Evolutionary conservation across 352 stramenopile genomes (phyloP), one percentile per base, ranked within the genome.

Genomic region (Peronospora belbahrii): DNA sequence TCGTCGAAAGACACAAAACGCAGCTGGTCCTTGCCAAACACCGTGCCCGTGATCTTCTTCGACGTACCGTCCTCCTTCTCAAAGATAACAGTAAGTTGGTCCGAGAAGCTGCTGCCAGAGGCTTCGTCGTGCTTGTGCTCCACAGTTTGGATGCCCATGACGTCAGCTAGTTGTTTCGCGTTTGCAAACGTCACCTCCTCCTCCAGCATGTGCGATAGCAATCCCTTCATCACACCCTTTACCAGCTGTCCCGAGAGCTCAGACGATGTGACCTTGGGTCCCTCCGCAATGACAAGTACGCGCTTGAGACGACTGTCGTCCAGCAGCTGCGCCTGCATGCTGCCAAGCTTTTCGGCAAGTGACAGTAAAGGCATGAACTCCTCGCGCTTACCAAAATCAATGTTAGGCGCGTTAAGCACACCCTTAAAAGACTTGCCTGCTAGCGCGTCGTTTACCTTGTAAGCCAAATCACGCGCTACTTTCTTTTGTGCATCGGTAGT

Each of bases 361-460:
- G 74, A 88, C 3, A 96, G 54, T 50, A 94, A 92, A 24, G 85
- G 77, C 49, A 85, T 53, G 38, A 90, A 81, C 62, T 95, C 71
- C 25, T 81, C 69, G 19, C 80, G 67, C 39, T 70, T 68, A 17
- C 70, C 71, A 45, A 95, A 92, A 49, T 96, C 88, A 25, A 97
- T 93, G 53, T 91, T 89, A 0, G 95, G 92, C 40, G 96, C 96
- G 63, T 98, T 98, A 31, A 98, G 82, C 52, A 94, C 90, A 48
- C 96, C 95, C 30, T 70, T 71, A 58, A 97, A 97, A 2, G 74
- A 88, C 60, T 94, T 93, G 37, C 79, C 88, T 22, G 95, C 78
- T 20, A 98, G 66, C 42, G 91, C 96, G 37, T 95, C 70, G 41
- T 85, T 79, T 36, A 98, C 84, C 51, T 97, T 93, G 59, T 87